These are phyloP conservation scores for Geranium brycei DNA, from an alignment of 345 rosid species.

Conservation along the genomic window DNA sequence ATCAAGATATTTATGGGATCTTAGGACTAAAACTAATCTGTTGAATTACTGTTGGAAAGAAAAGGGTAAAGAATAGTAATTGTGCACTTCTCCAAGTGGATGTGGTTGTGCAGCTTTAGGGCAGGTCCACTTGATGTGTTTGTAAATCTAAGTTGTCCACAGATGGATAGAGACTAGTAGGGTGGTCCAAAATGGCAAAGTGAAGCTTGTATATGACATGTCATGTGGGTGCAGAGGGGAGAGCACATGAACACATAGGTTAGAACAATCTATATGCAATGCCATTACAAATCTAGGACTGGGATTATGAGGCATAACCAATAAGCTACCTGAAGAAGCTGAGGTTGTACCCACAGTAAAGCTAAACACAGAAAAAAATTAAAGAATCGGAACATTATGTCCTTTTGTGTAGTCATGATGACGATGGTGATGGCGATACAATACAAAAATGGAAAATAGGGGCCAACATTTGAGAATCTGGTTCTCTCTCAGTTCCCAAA, in stretches of 20 bases:
- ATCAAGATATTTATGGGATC: too few species aligned
- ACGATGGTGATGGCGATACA: too few species aligned
- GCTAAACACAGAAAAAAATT: neutral
- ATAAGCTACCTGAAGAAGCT: too few species aligned
- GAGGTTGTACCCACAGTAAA: neutral
- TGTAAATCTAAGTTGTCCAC: neutral
- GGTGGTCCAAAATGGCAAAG: neutral
- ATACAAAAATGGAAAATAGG: too few species aligned
- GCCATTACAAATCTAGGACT: too few species aligned
- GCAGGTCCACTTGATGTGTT: neutral
- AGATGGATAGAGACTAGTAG: neutral
- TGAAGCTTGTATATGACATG: neutral
- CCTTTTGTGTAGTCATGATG: neutral
- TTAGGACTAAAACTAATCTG: too few species aligned
- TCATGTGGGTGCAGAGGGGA: neutral
- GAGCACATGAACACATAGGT: neutral
- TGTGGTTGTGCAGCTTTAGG: neutral
- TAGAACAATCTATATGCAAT: neutral
- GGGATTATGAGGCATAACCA: too few species aligned
- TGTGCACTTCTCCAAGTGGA: neutral
- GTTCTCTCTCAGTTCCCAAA: neutral
- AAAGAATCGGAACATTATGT: neutral
- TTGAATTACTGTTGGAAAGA: too few species aligned
- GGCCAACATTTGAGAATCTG: neutral
- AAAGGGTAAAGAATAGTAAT: too few species aligned